A percentile compares a stretch with the other conserved stretches of the same genome.
phyloP scores from a whole-genome alignment of 371 early-diverging fungal genomes.

The Phascolomyces articulosus region DNA sequence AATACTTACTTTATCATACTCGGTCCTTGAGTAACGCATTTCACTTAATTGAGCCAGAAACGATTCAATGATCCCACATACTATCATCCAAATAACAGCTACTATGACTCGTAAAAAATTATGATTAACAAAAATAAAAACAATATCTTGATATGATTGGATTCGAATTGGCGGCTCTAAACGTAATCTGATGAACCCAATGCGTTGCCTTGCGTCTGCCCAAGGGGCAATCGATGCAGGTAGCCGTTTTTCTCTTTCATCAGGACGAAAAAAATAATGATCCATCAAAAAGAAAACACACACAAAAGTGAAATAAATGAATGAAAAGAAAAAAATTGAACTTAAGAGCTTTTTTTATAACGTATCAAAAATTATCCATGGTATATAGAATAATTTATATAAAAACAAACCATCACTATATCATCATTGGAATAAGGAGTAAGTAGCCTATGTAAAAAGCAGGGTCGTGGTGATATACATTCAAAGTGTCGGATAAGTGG shows the following conservation, averaged over 20 bases:
- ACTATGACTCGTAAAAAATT: constrained; percentile 32
- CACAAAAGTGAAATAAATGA: not conserved
- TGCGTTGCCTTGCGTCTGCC: constrained; percentile 27
- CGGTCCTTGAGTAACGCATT: constrained; percentile 26
- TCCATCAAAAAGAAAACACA: too few relatives aligned
- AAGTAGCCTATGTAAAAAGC: too few relatives aligned
- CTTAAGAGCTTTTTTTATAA: too few relatives aligned
- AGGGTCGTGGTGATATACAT: too few relatives aligned
- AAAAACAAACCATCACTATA: too few relatives aligned
- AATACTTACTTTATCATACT: constrained; percentile 9
- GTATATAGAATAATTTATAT: too few relatives aligned
- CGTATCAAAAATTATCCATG: too few relatives aligned
- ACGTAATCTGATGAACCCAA: constrained; percentile 28
- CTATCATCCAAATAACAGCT: constrained; percentile 24
- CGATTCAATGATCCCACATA: constrained; percentile 38
- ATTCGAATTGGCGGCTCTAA: constrained; percentile 33
- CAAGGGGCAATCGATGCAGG: constrained; percentile 21
- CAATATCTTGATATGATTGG: constrained; percentile 21
- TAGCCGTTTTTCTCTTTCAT: constrained; percentile 3
- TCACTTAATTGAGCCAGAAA: constrained; percentile 44
- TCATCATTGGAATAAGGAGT: too few relatives aligned
- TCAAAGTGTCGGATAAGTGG: too few relatives aligned
- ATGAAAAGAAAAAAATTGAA: not conserved
- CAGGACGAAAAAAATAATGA: constrained; percentile 3
- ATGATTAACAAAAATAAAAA: constrained; percentile 31